phyloP scores from a whole-genome alignment of 179 eudicot genomes.

The Camellia oleifera region DNA sequence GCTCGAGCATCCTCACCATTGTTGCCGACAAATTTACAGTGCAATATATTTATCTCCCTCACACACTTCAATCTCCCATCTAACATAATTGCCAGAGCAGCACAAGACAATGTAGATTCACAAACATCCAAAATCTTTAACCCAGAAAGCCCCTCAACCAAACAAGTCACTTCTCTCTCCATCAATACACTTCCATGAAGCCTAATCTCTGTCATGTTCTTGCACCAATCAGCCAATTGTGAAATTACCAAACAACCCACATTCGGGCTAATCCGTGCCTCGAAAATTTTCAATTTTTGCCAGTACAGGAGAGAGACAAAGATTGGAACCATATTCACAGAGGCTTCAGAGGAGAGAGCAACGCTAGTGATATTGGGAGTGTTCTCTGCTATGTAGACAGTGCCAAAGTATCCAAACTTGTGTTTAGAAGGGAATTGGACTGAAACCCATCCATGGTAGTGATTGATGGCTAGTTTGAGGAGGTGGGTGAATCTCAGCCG shows the following conservation, averaged over 20 bases:
- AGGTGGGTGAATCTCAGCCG: slow-evolving; percentile 21
- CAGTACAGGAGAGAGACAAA: slow-evolving; percentile 12
- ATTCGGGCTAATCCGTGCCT: background rate
- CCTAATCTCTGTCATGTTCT: slow-evolving; percentile 9
- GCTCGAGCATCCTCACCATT: slow-evolving; percentile 4
- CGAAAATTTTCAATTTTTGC: slow-evolving; percentile 13
- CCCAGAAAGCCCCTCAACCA: slow-evolving; percentile 2
- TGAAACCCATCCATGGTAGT: slow-evolving; percentile 7
- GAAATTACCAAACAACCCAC: background rate
- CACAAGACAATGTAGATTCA: background rate
- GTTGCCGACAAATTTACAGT: background rate
- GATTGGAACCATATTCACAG: background rate
- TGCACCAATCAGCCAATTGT: slow-evolving; percentile 10
- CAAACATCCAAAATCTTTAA: slow-evolving; percentile 9
- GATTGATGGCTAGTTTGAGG: slow-evolving; percentile 16
- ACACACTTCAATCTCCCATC: slow-evolving; percentile 16
- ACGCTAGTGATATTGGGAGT: background rate
- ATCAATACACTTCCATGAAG: background rate
- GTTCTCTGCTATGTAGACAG: slow-evolving; percentile 10
- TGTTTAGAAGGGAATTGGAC: slow-evolving; percentile 10
- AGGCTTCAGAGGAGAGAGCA: background rate
- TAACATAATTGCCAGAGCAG: slow-evolving; percentile 4
- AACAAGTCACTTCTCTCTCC: background rate
- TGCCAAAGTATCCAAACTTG: slow-evolving; percentile 12
- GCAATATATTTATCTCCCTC: slow-evolving; percentile 15